Conservation (phyloP, 2,329 filamentous ascomycete genomes). For the Curvularia eragrostidis region DNA sequence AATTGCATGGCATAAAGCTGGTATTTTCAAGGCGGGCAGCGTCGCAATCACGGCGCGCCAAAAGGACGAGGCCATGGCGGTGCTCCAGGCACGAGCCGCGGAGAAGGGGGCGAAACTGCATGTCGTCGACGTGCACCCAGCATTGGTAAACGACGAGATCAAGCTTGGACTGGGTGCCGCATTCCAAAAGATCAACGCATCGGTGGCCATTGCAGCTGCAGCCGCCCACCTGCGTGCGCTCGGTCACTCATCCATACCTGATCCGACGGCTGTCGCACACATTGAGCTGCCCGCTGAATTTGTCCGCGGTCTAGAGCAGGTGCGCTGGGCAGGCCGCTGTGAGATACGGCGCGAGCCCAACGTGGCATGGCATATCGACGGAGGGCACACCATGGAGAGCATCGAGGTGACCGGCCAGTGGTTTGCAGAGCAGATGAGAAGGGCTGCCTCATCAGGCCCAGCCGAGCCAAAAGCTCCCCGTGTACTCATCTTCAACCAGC, state of each 20-base stretch:
- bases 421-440: slow-evolving; percentile 64
- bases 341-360: slow-evolving; percentile 66
- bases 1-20: slow-evolving; percentile 92
- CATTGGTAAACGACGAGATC: slow-evolving; percentile 53
- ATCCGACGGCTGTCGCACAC: slow-evolving; percentile 35
- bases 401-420: slow-evolving; percentile 77
- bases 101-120: slow-evolving; percentile 58
- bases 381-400: slow-evolving; percentile 86
- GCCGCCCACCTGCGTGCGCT: slow-evolving; percentile 62
- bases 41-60: slow-evolving; percentile 70
- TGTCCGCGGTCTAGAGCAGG: slow-evolving; percentile 68
- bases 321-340: slow-evolving; percentile 77
- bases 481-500: slow-evolving; percentile 89
- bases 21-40: slow-evolving; percentile 76
- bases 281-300: slow-evolving; percentile 66
- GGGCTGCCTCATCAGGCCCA: slow-evolving; percentile 44
- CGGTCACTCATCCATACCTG: slow-evolving; percentile 52
- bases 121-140: slow-evolving; percentile 58
- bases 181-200: slow-evolving; percentile 69
- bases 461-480: slow-evolving; percentile 49
- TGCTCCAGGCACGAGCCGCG: slow-evolving; percentile 62
- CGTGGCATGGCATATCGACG: slow-evolving; percentile 81
- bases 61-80: slow-evolving; percentile 60
- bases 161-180: slow-evolving; percentile 66
- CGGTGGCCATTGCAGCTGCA: slow-evolving; percentile 66